Percentiles rank a stretch among this genome's conserved stretches.
Conservation (phyloP, 768 basidiomycete genomes). For the Serpula lacrymans region DNA sequence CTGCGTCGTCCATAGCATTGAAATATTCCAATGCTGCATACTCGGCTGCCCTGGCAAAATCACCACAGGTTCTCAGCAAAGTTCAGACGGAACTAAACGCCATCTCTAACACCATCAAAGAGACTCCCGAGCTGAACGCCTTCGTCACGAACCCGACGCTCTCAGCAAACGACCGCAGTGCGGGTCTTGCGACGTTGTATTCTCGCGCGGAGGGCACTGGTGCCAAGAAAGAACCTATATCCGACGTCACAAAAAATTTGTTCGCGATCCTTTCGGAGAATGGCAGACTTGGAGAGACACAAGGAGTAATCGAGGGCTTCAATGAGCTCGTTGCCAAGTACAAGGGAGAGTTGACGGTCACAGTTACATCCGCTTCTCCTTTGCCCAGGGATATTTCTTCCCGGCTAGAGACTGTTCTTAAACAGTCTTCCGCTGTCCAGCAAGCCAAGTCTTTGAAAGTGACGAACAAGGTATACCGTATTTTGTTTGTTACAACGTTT, state of each 20-base stretch:
- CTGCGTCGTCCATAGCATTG: slow-evolving; percentile 71
- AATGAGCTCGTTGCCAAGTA: slow-evolving; percentile 84
- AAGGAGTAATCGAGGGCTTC: slow-evolving; percentile 88
- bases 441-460: slow-evolving; percentile 87
- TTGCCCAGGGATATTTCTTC: slow-evolving; percentile 73
- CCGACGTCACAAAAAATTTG: slow-evolving; percentile 90
- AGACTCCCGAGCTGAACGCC: slow-evolving; percentile 57
- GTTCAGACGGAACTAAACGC: slow-evolving; percentile 80
- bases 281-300: slow-evolving; percentile 80
- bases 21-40: slow-evolving; percentile 86
- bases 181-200: slow-evolving; percentile 67
- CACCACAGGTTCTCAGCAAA: slow-evolving; percentile 76
- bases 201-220: slow-evolving; percentile 59
- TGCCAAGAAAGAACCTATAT: slow-evolving; percentile 70
- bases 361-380: slow-evolving; percentile 84
- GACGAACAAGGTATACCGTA: slow-evolving; percentile 73
- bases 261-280: slow-evolving; percentile 89
- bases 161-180: slow-evolving; percentile 68
- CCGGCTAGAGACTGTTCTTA: slow-evolving; percentile 81
- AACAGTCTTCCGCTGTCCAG: slow-evolving; percentile 81
- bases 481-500: not conserved
- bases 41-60: slow-evolving; percentile 78
- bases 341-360: slow-evolving; percentile 90
- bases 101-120: slow-evolving; percentile 68
- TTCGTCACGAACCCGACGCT: slow-evolving; percentile 93